Evolutionary conservation across 108 stramenopile genomes (phyloP), one percentile per base, ranked within the genome.

Genomic region (Nitzschia sp.): DNA sequence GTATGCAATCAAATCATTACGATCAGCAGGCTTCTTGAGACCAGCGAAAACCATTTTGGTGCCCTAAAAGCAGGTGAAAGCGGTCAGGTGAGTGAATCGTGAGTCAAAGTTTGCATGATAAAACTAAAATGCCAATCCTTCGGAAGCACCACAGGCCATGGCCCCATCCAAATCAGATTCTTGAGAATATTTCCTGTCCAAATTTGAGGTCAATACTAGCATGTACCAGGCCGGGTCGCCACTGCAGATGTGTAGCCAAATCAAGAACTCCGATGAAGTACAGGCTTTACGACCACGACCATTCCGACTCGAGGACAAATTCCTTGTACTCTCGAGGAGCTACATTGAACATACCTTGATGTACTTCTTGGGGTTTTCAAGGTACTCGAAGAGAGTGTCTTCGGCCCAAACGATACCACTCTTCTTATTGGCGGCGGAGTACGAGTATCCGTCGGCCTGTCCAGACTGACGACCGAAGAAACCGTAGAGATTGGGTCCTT

Each of bases 41-140:
- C 99, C 99, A 27, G 99, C 99, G 71, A 99, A 99, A 45, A 99
- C 95, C 99, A 99, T 99, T 82, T 99, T 99, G 66, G 99, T 99
- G 72, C 99, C 99, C 96, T 97, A 34, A 56, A 60, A 19, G 29
- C 54, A 78, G 54, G 27, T 36, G 36, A 64, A 60, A 46, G 56
- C 24, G 26, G 38, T 27, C 18, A 5, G 24, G 62, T 34, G 35
- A 61, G 48, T 5, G 48, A 54, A 33, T n/a, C n/a, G n/a, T n/a
- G n/a, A 45, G n/a, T n/a, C n/a, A 46, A 27, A 29, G 23, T 8
- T n/a, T 17, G 61, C 8, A 56, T 45, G 19, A 56, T 3, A 32
- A 19, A 0, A 74, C 6, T 13, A 32, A 13, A n/a, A n/a, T n/a
- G n/a, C n/a, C n/a, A n/a, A n/a, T n/a, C n/a, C n/a, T n/a, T n/a